Evolutionary conservation across 2,329 filamentous ascomycete species (phyloP), one percentile per base, ranked within the genome.

Genomic region (Knoxdaviesia proteae): DNA sequence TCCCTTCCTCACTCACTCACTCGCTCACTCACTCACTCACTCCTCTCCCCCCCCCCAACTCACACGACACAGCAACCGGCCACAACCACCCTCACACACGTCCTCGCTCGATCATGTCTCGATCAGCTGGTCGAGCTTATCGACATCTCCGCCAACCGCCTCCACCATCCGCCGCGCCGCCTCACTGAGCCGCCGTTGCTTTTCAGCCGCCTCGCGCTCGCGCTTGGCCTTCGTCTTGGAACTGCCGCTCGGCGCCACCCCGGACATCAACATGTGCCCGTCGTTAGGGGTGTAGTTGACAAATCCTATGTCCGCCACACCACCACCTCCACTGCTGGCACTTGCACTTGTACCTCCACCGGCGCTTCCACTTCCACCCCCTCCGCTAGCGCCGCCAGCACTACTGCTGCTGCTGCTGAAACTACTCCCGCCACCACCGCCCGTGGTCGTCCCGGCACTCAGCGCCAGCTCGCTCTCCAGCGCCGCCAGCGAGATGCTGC

Each of bases 181-280:
- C 56, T 82, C 74, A 52, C 71, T 77, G 44, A 87, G 55, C 54
- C 71, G 68, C 50, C 77, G 62, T 51, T 82, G 67, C 59, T 79
- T 77, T 54, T 94, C 88, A 42, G 71, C 67, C 2, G 84, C 84
- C 62, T 94, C 88, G 57, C 84, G 81, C 58, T 96, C 88, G 41
- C 90, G 65, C 44, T 86, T 65, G n/a, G 84, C 84, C 57, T 94
- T 94, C 6, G 90, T 96, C 70, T 96, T 96, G 50, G 75, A 82
- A 50, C 78, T 86, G 7, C 90, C 90, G 49, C 80, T 87, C 1
- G 88, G 88, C 39, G 90, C 90, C 8, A 98, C 90, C 5, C 87
- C 88, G 6, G 74, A 84, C 58, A 98, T 73, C 38, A 98, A 77
- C 54, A 80, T 74, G 9, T 70, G 64, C 52, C 77, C 78, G 57